Evolutionary conservation across 495 filamentous ascomycete species (phyloP).

Genomic region (Poronia punctata): DNA sequence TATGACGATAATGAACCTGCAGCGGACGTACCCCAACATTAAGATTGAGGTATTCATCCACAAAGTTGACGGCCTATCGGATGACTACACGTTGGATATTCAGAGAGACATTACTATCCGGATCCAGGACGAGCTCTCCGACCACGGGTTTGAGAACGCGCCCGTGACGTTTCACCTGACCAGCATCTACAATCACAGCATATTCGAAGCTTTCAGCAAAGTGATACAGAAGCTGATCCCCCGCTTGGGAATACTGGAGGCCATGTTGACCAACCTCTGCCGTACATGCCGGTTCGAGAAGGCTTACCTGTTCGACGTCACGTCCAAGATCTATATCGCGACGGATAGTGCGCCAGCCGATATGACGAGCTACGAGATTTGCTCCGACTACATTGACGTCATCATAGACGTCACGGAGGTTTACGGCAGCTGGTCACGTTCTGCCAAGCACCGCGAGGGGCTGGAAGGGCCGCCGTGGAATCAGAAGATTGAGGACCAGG

Average conservation of each 20-base stretch:
- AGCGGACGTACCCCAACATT: slow-evolving; percentile 79
- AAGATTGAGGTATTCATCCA: slow-evolving; percentile 98
- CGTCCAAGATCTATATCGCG: slow-evolving; percentile 97
- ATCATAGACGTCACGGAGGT: slow-evolving; percentile 94
- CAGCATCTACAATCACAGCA: slow-evolving; percentile 94
- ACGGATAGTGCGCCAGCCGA: slow-evolving; percentile 89
- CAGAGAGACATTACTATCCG: slow-evolving; percentile 92
- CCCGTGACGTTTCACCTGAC: slow-evolving; percentile 90
- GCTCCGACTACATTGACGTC: slow-evolving; percentile 94
- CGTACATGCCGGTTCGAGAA: slow-evolving; percentile 92
- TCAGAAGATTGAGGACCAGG: slow-evolving; percentile 57
- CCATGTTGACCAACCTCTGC: slow-evolving; percentile 80
- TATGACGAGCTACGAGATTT: slow-evolving; percentile 92
- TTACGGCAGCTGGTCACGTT: slow-evolving; percentile 67
- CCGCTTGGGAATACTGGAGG: slow-evolving; percentile 83
- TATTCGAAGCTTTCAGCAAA: slow-evolving; percentile 97
- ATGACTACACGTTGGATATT: slow-evolving; percentile 89
- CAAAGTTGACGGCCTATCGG: slow-evolving; percentile 90
- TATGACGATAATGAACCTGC: slow-evolving; percentile 76
- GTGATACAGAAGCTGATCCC: slow-evolving; percentile 97
- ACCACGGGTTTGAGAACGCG: slow-evolving; percentile 84
- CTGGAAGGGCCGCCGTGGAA: slow-evolving; percentile 55
- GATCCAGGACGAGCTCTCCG: slow-evolving; percentile 93
- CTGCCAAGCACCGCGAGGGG: slow-evolving; percentile 41
- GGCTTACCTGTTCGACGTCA: slow-evolving; percentile 91